phyloP scores from a whole-genome alignment of 2,329 filamentous ascomycete species.

The Colletotrichum navitas region DNA sequence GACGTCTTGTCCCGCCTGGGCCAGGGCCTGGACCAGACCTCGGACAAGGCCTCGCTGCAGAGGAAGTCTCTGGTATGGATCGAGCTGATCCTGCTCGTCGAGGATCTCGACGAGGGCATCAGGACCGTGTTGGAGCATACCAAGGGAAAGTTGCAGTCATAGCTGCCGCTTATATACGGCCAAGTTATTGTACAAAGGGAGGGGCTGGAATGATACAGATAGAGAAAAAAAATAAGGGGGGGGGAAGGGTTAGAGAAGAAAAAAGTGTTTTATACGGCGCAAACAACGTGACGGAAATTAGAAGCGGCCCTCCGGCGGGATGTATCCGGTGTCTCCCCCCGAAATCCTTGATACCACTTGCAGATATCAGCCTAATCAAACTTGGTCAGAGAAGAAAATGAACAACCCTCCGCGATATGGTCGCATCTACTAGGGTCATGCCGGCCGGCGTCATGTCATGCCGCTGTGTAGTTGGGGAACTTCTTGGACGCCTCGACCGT shows the following conservation, averaged over 20 bases:
- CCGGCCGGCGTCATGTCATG: background rate
- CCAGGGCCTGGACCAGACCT: conserved; percentile 58
- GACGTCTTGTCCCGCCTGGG: conserved; percentile 74
- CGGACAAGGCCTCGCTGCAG: conserved; percentile 60
- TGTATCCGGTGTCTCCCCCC: conserved; percentile 25
- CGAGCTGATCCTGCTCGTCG: conserved; percentile 61
- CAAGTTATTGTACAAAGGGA: conserved; percentile 11
- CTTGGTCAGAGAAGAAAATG: background rate
- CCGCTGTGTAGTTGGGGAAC: conserved; percentile 35
- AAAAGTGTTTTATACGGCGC: conserved; percentile 28
- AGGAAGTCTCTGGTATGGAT: conserved; percentile 68
- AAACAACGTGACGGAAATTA: conserved; percentile 27
- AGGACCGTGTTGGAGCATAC: conserved; percentile 68
- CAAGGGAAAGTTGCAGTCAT: conserved; percentile 51
- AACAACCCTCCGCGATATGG: background rate
- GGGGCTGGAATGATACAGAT: conserved; percentile 1
- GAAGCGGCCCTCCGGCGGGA: conserved; percentile 30
- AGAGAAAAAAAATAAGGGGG: background rate
- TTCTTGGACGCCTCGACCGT: conserved; percentile 35
- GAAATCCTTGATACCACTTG: conserved; percentile 39
- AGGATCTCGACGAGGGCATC: conserved; percentile 68
- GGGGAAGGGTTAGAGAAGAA: background rate
- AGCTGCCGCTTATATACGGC: background rate
- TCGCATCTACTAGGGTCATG: background rate
- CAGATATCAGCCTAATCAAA: conserved; percentile 33